phyloP scores from a whole-genome alignment of 352 stramenopile genomes.

The Globisporangium irregulare region DNA sequence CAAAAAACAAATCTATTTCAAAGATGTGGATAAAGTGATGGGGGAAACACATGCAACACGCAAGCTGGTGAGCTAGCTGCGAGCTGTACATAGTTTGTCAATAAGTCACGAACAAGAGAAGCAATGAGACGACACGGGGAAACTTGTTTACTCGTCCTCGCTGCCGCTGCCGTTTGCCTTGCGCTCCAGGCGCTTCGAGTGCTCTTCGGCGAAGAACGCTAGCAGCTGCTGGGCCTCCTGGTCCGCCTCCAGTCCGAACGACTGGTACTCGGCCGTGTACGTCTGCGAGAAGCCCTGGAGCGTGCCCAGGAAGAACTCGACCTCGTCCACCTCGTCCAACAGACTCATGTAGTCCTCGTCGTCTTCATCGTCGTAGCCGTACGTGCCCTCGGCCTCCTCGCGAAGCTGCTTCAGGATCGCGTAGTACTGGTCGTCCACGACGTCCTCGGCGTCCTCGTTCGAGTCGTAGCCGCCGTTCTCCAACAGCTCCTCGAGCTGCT shows the following conservation, averaged over 20 bases:
- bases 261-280: constrained; percentile 52
- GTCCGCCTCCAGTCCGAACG: constrained; percentile 60
- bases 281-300: constrained; percentile 73
- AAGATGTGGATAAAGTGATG: too few relatives aligned
- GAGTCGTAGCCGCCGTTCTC: constrained; percentile 91
- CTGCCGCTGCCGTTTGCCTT: constrained; percentile 17
- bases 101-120: constrained; percentile 10
- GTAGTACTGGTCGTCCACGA: constrained; percentile 93
- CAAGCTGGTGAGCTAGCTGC: too few relatives aligned
- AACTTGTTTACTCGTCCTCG: constrained; percentile 12
- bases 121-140: not conserved
- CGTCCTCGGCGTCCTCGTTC: constrained; percentile 89
- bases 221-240: constrained; percentile 54
- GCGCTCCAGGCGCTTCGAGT: constrained; percentile 36
- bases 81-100: not conserved
- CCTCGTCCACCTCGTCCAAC: constrained; percentile 92
- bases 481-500: constrained; percentile 83
- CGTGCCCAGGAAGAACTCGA: constrained; percentile 89
- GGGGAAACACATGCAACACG: too few relatives aligned
- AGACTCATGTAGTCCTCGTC: constrained; percentile 93
- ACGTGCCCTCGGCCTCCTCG: constrained; percentile 81
- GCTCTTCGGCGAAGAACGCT: constrained; percentile 52
- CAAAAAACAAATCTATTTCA: too few relatives aligned
- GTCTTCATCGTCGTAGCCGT: constrained; percentile 75
- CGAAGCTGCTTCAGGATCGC: constrained; percentile 91